Evolutionary conservation across 2,329 filamentous ascomycete species (phyloP).

Genomic region (Zymoseptoria passerinii): DNA sequence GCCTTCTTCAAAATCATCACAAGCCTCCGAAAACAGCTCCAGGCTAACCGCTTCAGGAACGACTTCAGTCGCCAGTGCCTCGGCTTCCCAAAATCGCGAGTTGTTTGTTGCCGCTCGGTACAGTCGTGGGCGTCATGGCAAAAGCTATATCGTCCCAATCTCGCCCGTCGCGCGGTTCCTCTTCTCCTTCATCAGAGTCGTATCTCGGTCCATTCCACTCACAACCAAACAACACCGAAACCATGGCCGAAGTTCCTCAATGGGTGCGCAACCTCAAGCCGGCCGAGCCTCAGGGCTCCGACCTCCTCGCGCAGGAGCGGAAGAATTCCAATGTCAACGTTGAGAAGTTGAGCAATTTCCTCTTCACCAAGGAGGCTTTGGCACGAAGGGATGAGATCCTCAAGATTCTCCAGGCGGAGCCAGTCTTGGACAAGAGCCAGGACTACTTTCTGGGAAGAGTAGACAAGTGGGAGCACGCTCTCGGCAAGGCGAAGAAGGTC

Average conservation of each 20-base stretch:
- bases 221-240: not conserved
- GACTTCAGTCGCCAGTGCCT: not conserved
- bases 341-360: conserved; percentile 57
- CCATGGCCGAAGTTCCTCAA: conserved; percentile 40
- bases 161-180: not conserved
- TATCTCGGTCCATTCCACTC: not conserved
- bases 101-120: not conserved
- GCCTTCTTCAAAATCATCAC: not conserved
- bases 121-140: not conserved
- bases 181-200: not conserved
- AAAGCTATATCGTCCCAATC: not conserved
- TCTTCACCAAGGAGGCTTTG: conserved; percentile 59
- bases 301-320: conserved; percentile 62
- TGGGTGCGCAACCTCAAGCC: conserved; percentile 63
- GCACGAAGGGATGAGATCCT: conserved; percentile 54
- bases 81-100: no score
- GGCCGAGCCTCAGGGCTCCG: conserved; percentile 57
- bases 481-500: conserved; percentile 63
- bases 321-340: conserved; percentile 59
- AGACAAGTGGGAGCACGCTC: conserved; percentile 59
- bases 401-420: conserved; percentile 56
- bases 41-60: not conserved
- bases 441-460: conserved; percentile 66
- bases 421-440: conserved; percentile 68
- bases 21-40: not conserved